phyloP scores from a whole-genome alignment of 345 rosid species.

The Trapa incisa region DNA sequence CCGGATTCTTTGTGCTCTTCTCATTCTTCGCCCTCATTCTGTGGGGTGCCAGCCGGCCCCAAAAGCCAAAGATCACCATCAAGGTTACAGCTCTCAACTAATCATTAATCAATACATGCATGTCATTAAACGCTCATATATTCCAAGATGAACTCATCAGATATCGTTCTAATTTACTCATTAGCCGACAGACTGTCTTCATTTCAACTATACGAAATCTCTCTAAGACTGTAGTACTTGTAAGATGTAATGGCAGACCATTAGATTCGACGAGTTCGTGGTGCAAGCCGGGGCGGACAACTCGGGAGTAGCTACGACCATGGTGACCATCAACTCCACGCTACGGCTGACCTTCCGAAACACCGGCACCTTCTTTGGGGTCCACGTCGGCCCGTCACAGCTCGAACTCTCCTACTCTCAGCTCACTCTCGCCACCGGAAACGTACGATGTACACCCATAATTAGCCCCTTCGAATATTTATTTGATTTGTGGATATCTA shows the following conservation, averaged over 20 bases:
- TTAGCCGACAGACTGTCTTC: too few relatives aligned
- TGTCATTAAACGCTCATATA: too few relatives aligned
- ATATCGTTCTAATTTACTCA: too few relatives aligned
- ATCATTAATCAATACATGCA: not conserved
- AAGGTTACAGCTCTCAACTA: constrained; percentile 24
- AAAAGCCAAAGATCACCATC: constrained; percentile 49
- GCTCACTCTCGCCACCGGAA: constrained; percentile 49
- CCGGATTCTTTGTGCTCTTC: constrained; percentile 42
- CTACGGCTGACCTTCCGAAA: constrained; percentile 44
- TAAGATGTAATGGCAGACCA: constrained; percentile 20
- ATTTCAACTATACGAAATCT: too few relatives aligned
- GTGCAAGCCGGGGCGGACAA: constrained; percentile 59
- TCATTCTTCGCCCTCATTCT: constrained; percentile 42
- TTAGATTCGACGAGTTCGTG: constrained; percentile 34
- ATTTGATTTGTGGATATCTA: not conserved
- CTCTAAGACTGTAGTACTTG: too few relatives aligned
- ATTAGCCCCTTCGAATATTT: not conserved
- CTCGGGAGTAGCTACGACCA: constrained; percentile 52
- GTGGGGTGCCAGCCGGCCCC: constrained; percentile 61
- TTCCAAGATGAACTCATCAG: too few relatives aligned
- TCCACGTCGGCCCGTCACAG: constrained; percentile 52
- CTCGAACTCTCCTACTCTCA: constrained; percentile 47
- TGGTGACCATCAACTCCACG: constrained; percentile 54
- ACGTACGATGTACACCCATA: constrained; percentile 18
- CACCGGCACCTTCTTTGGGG: constrained; percentile 52